Evolutionary conservation across 1,139 yeast genomes (phyloP).

Genomic region (Hansenula lynferdii): DNA sequence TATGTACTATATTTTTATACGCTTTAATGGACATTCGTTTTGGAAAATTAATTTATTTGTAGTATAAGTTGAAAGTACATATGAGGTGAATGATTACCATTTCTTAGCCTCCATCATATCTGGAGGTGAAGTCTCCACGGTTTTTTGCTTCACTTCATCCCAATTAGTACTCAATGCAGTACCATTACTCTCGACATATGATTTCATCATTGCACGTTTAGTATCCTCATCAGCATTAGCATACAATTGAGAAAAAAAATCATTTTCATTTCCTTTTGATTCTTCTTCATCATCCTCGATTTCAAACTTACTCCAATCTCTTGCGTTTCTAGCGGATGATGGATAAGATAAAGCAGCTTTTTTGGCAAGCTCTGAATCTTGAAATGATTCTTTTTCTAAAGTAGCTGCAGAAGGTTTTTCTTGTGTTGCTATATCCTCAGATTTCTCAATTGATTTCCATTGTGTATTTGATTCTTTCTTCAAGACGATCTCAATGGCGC

Average conservation of each 20-base stretch:
- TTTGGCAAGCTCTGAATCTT: not conserved
- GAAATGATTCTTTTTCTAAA: too few relatives aligned
- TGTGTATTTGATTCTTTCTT: too few relatives aligned
- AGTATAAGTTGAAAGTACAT: too few relatives aligned
- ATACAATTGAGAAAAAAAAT: conserved; percentile 72
- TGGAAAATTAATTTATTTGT: too few relatives aligned
- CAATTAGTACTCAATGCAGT: conserved; percentile 92
- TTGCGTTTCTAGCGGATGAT: conserved; percentile 51
- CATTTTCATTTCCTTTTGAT: conserved; percentile 50
- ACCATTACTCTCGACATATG: conserved; percentile 90
- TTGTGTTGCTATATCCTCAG: too few relatives aligned
- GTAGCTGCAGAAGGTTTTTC: too few relatives aligned
- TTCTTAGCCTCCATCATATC: conserved; percentile 53
- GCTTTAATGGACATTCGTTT: not conserved
- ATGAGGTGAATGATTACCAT: too few relatives aligned
- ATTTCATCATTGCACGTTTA: conserved; percentile 93
- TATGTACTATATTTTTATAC: not conserved
- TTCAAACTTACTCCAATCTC: conserved; percentile 72
- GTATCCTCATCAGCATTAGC: conserved; percentile 85
- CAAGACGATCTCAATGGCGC: conserved; percentile 68
- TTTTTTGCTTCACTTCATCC: conserved; percentile 74
- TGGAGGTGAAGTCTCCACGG: conserved; percentile 74
- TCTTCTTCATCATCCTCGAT: conserved; percentile 45
- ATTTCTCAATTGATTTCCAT: too few relatives aligned
- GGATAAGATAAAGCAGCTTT: conserved; percentile 42